Base-by-base conservation (phyloP, 148 eudicot genomes). In the Persicaria tinctoria region DNA sequence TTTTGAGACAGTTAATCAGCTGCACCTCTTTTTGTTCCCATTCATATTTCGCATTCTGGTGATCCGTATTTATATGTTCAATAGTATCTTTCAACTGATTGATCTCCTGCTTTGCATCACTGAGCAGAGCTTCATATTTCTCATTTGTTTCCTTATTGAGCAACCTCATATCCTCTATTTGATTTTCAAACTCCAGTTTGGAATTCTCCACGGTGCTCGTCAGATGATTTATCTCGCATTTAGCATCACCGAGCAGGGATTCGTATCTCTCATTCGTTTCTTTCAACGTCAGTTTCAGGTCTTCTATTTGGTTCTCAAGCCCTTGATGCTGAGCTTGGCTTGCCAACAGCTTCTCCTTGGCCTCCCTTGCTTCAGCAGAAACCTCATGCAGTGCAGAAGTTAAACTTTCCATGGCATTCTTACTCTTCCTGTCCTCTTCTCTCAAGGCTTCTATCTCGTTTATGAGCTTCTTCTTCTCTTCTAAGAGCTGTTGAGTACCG, bases 371-470 rank as follows among this genome's bases (percentile, higher is more conserved):
- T 84, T 94, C 95, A 44, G 81, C 70, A 48, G 98, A 89, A 77
- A 94, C 88, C 81, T 94, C 97, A 60, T 88, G 89, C 76, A 94
- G 79, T n/a, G 93, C 97, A 27, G 90, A 89, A 46, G 96, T 86
- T 76, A 94, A 83, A 82, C 92, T 90, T 80, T 91, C 96, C 89
- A 91, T 85, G 20, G 93, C 96, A 74, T 83, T 87, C 87, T 91
- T 94, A 79, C 87, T 87, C 79, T 90, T 90, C 77, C 88, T 90
- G 63, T 94, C 93, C 77, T 91, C 91, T 48, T 80, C 89, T 82
- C 80, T 90, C 71, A 82, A 83, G 68, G 16, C 76, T 80, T 88
- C 97, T 78, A 91, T 69, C 73, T 94, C 96, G 57, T 81, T 87
- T 63, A 88, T 84, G 73, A 94, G 90, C 76, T 87, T 81, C 77